These are phyloP conservation scores for Beauveria brongniartii DNA, from an alignment of 2,329 filamentous ascomycete genomes.

Conservation along the genomic window DNA sequence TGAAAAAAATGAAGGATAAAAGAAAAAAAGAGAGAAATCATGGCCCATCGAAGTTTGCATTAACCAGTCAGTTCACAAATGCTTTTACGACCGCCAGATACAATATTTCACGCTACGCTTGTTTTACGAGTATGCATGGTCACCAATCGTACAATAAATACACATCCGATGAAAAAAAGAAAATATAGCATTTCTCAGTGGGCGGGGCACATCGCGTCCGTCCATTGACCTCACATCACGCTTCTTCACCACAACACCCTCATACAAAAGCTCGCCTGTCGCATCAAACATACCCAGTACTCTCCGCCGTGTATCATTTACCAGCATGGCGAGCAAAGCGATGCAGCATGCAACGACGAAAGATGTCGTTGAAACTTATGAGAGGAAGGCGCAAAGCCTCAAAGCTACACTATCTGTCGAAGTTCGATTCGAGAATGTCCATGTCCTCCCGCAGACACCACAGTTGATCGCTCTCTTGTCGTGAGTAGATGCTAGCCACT, in stretches of 20 bases:
- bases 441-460: slow-evolving; percentile 83
- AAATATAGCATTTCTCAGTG: too few species aligned
- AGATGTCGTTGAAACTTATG: slow-evolving; percentile 4
- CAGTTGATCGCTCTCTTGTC: slow-evolving; percentile 96
- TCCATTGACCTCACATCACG: not conserved
- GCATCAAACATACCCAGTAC: not conserved
- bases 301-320: not conserved
- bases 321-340: not conserved
- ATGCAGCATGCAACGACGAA: slow-evolving; percentile 1
- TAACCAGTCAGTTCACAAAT: too few species aligned
- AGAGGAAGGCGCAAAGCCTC: slow-evolving; percentile 60
- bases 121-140: too few species aligned
- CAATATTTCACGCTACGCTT: too few species aligned
- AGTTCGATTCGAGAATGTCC: slow-evolving; percentile 77
- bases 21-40: too few species aligned
- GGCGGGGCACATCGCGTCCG: too few species aligned
- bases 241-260: not conserved
- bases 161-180: too few species aligned
- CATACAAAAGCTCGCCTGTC: not conserved
- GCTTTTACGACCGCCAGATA: too few species aligned
- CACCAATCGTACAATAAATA: too few species aligned
- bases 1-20: too few species aligned
- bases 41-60: too few species aligned
- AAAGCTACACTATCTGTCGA: slow-evolving; percentile 81
- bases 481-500: slow-evolving; percentile 48